phyloP scores from a whole-genome alignment of 2,329 filamentous ascomycete genomes.

The Aspergillus sojae region DNA sequence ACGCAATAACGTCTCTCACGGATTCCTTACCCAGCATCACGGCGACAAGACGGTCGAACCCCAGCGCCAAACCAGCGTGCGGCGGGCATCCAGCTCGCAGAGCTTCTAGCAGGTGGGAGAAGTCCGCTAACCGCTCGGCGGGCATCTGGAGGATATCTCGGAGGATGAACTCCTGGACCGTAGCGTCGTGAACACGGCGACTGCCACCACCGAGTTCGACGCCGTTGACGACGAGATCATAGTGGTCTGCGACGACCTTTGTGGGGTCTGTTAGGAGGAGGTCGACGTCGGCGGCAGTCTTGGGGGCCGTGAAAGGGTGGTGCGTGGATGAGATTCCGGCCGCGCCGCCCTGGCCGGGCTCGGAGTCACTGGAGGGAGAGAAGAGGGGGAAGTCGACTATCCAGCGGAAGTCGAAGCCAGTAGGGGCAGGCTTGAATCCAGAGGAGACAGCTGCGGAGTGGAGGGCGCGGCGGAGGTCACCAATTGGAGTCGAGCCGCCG shows the following conservation, averaged over 20 bases:
- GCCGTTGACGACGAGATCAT: slow-evolving; percentile 94
- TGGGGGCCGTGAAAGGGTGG: slow-evolving; percentile 92
- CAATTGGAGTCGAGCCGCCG: slow-evolving; percentile 74
- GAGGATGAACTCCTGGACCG: slow-evolving; percentile 83
- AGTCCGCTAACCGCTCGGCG: slow-evolving; percentile 72
- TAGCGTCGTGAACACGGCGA: slow-evolving; percentile 83
- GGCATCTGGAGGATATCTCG: slow-evolving; percentile 80
- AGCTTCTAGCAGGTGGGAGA: slow-evolving; percentile 81
- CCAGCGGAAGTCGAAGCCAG: slow-evolving; percentile 75
- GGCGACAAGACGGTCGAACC: slow-evolving; percentile 84
- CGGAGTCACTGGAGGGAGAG: slow-evolving; percentile 65
- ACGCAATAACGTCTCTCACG: slow-evolving; percentile 92
- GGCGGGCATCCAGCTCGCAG: slow-evolving; percentile 86
- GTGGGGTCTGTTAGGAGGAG: slow-evolving; percentile 73
- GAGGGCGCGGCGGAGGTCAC: slow-evolving; percentile 70
- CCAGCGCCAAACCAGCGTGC: slow-evolving; percentile 89
- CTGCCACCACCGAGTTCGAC: slow-evolving; percentile 92
- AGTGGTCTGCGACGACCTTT: slow-evolving; percentile 78
- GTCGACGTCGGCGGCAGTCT: slow-evolving; percentile 71
- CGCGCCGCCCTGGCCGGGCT: slow-evolving; percentile 78
- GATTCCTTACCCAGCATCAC: slow-evolving; percentile 75
- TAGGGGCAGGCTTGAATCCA: slow-evolving; percentile 55
- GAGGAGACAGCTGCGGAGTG: slow-evolving; percentile 70
- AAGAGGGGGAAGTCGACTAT: slow-evolving; percentile 91
- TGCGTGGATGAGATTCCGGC: slow-evolving; percentile 86